Base-by-base conservation (phyloP, 2,329 filamentous ascomycete species). In the Cordyceps tenuipes region DNA sequence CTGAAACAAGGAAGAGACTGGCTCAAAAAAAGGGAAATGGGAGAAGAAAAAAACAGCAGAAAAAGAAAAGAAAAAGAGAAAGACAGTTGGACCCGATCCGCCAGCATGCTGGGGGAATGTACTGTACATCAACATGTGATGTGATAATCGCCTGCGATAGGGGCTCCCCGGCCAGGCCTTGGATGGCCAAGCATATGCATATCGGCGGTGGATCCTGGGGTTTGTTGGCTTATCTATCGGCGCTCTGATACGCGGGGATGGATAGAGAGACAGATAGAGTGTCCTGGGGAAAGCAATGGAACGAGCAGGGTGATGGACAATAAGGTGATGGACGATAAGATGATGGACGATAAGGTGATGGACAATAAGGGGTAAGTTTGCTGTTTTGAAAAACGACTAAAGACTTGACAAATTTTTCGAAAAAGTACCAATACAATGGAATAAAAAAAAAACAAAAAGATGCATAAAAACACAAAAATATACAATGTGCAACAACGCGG, bases 171-270 rank as follows among this genome's bases (percentile, higher is more conserved):
- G 21, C 15, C 17, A 9, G 29, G 54, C 55, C 46, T 31, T 23
- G 47, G 2, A 21, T 19, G 34, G 34, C 21, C 55, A 50, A 57
- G 46, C 29, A n/a, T n/a, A n/a, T 17, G 21, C n/a, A 19, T n/a
- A n/a, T n/a, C 5, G 39, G 39, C 29, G 46, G 55, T 57, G 55
- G 55, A 57, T 49, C 55, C 46, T 49, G 31, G 31, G 46, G 46
- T 41, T 57, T 9, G 3, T 57, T 57, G 55, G 55, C n/a, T 57
- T 50, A 57, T 57, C 55, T 57, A 21, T 57, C 34, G 31, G 55
- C 55, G 55, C 55, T 57, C 46, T 57, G 55, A 57, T 57, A 50
- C 55, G 55, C 46, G 34, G 43, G 21, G 43, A 46, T 46, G 19
- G 43, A 46, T 19, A 46, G n/a, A 12, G n/a, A n/a, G n/a, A n/a